Conservation (phyloP, 73 alveolate species). For the Tetrahymena elliotti region DNA sequence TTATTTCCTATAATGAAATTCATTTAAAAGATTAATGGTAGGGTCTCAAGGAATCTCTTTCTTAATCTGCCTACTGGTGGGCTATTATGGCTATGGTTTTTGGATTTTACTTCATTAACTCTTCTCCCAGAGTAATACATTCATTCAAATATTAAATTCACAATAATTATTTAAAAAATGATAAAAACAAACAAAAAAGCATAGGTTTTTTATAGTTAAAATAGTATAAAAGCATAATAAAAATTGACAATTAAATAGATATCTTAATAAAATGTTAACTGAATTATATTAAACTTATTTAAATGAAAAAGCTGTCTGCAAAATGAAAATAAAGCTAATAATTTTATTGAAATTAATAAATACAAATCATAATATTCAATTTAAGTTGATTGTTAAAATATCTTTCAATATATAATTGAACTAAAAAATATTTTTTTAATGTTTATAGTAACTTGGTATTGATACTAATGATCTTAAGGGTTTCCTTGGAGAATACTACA, state of each 20-base stretch:
- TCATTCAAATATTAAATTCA: background rate
- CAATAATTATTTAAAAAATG: background rate
- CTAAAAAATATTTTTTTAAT: background rate
- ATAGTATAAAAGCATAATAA: too few species aligned
- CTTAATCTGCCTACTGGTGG: background rate
- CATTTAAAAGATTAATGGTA: background rate
- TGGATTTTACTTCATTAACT: background rate
- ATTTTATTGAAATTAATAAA: background rate
- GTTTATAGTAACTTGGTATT: background rate
- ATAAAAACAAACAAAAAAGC: background rate
- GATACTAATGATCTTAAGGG: background rate
- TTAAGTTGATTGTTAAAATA: background rate
- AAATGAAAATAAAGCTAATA: too few species aligned
- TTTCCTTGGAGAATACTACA: background rate
- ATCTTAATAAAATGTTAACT: too few species aligned
- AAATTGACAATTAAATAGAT: too few species aligned
- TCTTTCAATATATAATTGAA: background rate
- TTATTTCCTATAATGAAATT: conserved; percentile 16
- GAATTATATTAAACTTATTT: too few species aligned
- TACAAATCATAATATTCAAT: background rate
- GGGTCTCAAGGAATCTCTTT: background rate
- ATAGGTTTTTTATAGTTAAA: background rate
- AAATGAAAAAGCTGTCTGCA: too few species aligned
- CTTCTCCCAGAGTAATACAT: background rate
- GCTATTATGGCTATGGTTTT: background rate